Base-by-base conservation (phyloP, 2,329 filamentous ascomycete genomes). In the Monilinia fructigena region DNA sequence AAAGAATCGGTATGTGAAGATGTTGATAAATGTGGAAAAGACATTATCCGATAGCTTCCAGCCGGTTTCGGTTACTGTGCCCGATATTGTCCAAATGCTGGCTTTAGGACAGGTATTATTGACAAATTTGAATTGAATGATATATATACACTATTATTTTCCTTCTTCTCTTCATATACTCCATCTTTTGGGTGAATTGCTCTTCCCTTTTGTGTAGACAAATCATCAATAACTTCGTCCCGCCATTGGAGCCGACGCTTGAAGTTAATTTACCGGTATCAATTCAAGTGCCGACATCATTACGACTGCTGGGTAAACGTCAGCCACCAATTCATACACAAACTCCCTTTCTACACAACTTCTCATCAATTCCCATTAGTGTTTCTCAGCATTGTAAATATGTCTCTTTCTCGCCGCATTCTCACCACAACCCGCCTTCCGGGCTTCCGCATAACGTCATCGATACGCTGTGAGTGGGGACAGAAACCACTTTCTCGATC, bases 11-110 rank as follows among this genome's bases (percentile, higher is more conserved):
- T 54, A 47, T 47, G 8, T 54, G 48, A 26, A 47, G 2, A 64
- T 45, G 38, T 40, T 26, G 26, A 28, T 53, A 53, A 56, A 20
- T 18, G 48, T 61, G 63, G 63, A 48, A 65, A 61, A 61, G 63
- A 65, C 47, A 60, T 65, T 65, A 65, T 65, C 63, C 63, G 63
- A 45, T 20, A 28, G n/a, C 18, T n/a, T 54, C 48, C 38, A 54
- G 55, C 55, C 47, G 55, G 45, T 23, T 20, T 63, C n/a, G n/a
- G 23, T 40, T 63, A 63, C 26, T 1, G 12, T 16, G 16, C 12
- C 59, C 28, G 47, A 48, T 12, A 26, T 31, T 26, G 28, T 47
- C 28, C 35, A 23, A 50, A 26, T n/a, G 23, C 12, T 50, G 7
- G n/a, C 11, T n/a, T 20, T 23, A 62, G 35, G 59, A 53, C 35